Evolutionary conservation across 352 stramenopile genomes (phyloP), one percentile per base, ranked within the genome.

Genomic region (Blastocystis sp.): DNA sequence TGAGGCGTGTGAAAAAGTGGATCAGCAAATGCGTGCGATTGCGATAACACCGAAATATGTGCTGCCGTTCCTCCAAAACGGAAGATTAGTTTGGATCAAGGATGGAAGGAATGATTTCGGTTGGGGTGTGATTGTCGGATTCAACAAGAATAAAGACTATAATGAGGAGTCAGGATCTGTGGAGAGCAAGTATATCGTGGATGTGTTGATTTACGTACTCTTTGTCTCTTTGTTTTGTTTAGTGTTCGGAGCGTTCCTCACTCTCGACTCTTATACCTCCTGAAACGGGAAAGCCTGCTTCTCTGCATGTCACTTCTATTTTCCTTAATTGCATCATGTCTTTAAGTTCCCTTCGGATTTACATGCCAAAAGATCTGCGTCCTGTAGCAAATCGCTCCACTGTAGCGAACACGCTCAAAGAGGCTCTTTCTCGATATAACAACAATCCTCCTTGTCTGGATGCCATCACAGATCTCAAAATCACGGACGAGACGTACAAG

Each of bases 31-130:
- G 68, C 91, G 95, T 41, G 93, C 93, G 13, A 94, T 98, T 45
- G 93, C 96, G 50, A 96, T 96, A 90, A 95, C 96, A 68, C 95
- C 96, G 0, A 93, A 98, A 64, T 92, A 96, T 90, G 92, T 97
- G 65, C 91, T 97, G 34, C 95, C 95, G 7, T 98, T 98, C 91
- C 92, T 99, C 1, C 96, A 98, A 68, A 91, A 94, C 11, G 96
- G 96, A 54, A 93, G 96, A 39, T 92, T 99, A 20, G 93, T 97
- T 26, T 65, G 88, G n/a, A 64, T 96, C 94, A 75, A 91, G 62
- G 93, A 96, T 62, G 93, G 93, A 66, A 91, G 34, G 20, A 85
- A 76, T 26, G 94, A 94, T 79, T 97, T 92, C 91, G 94, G 93
- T 24, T 97, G 94, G 94, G 94, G 93, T 76, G 92, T 94, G 9